phyloP scores from a whole-genome alignment of 805 yeast genomes.

The Groenewaldozyma salmanticensis region DNA sequence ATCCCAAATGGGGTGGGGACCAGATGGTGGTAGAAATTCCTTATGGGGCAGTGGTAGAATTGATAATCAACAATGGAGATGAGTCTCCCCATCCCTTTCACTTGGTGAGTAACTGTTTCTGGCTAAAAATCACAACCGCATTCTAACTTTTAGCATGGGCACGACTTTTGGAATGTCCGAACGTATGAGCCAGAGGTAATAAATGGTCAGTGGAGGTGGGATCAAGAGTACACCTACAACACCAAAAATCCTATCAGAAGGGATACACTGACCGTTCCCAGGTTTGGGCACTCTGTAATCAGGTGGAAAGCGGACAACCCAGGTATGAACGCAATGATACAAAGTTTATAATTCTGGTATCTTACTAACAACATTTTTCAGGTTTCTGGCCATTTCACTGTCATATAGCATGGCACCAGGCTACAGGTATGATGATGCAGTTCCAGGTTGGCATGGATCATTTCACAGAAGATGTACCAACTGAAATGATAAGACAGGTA shows the following conservation, averaged over 20 bases:
- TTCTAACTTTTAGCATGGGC: slow-evolving; percentile 70
- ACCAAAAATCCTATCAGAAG: slow-evolving; percentile 47
- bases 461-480: slow-evolving; percentile 21
- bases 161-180: slow-evolving; percentile 65
- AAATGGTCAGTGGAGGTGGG: slow-evolving; percentile 26
- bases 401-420: slow-evolving; percentile 88
- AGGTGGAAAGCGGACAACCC: slow-evolving; percentile 81
- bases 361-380: no score
- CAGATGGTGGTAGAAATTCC: slow-evolving; percentile 48
- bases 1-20: slow-evolving; percentile 39
- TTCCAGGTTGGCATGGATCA: slow-evolving; percentile 22
- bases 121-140: no score
- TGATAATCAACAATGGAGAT: slow-evolving; percentile 71
- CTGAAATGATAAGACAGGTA: slow-evolving; percentile 16
- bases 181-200: slow-evolving; percentile 45
- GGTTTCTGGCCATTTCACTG: slow-evolving; percentile 95
- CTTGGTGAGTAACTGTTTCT: slow-evolving; percentile 82
- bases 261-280: slow-evolving; percentile 54
- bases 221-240: slow-evolving; percentile 42
- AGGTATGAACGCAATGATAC: no score
- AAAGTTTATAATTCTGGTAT: no score
- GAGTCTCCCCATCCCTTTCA: slow-evolving; percentile 85
- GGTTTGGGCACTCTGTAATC: slow-evolving; percentile 36
- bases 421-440: slow-evolving; percentile 56
- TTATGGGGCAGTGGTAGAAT: slow-evolving; percentile 53